A percentile compares a stretch with the other conserved stretches of the same genome.
Conservation (phyloP, 2,329 filamentous ascomycete genomes). For the Ophiostoma novo-ulmi region DNA sequence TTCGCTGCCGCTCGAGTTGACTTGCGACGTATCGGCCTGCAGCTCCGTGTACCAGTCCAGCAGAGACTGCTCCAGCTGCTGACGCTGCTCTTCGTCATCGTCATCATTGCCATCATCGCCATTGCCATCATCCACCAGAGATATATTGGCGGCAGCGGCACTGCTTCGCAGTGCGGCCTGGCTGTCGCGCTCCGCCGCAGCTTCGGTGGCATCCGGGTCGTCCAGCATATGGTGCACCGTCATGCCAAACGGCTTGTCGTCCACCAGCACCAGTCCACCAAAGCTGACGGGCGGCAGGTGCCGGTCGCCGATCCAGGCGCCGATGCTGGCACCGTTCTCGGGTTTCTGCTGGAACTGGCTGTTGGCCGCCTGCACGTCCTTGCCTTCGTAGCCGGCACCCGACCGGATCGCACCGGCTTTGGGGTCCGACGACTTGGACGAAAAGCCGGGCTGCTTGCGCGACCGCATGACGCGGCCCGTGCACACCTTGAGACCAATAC, state of each 20-base stretch:
- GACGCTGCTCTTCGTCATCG: constrained; percentile 30
- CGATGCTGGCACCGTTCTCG: constrained; percentile 83
- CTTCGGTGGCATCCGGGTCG: constrained; percentile 47
- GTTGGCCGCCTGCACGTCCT: constrained; percentile 50
- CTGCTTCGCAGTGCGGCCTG: constrained; percentile 28
- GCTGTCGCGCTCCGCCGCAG: constrained; percentile 24
- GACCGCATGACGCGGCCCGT: constrained; percentile 30
- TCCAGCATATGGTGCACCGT: constrained; percentile 97
- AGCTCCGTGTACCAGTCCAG: constrained; percentile 41
- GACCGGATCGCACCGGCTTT: constrained; percentile 5
- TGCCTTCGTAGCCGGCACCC: constrained; percentile 30
- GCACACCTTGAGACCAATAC: constrained; percentile 31
- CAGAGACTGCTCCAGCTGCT: constrained; percentile 34
- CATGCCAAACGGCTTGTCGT: constrained; percentile 84
- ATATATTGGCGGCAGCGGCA: constrained; percentile 28
- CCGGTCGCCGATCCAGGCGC: constrained; percentile 77
- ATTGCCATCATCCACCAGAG: background rate
- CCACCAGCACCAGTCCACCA: constrained; percentile 79
- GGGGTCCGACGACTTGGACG: background rate
- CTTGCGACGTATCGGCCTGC: constrained; percentile 36
- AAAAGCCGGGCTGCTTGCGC: constrained; percentile 18
- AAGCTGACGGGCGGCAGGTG: constrained; percentile 89
- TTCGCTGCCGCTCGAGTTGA: constrained; percentile 34
- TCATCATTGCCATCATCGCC: constrained; percentile 25
- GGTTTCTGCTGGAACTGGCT: constrained; percentile 73